Base-by-base conservation (phyloP, 345 rosid species). In the Citrus medica region DNA sequence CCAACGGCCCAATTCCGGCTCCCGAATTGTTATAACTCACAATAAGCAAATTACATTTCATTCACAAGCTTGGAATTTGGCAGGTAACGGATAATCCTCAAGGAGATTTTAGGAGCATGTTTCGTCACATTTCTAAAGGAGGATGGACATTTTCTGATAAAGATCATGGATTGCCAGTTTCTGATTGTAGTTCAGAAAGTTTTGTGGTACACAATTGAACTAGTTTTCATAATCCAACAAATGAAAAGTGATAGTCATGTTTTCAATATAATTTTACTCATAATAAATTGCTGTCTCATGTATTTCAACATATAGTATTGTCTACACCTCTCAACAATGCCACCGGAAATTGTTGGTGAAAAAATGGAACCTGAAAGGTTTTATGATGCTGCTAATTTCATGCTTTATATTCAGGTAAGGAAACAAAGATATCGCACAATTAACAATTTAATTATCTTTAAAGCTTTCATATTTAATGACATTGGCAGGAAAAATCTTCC, bases 111-210 rank as follows among this genome's bases (percentile, higher is more conserved):
- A 61, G 21, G 24, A 64, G 78, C 72, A 84, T 37, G 87, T 64
- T 81, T 60, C 81, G 91, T 3, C 89, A 84, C 35, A 78, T 88
- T 27, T 88, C 91, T 8, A 88, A 88, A 51, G 91, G 91, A 30
- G 75, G 84, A 1, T 88, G 91, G 89, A 84, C 91, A 9, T 88
- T 88, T 82, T 84, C 88, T 2, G 83, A 78, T 73, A 85, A 83
- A 69, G 89, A 88, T 81, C 89, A 86, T 5, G 91, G 89, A 0
- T 88, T 88, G 91, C 89, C 86, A 74, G 85, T 83, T n/a, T 86
- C 87, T 16, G 89, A 88, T 71, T 86, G 86, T 32, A 88, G 88
- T 10, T 85, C 91, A 7, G 89, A 86, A 73, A 81, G 82, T 3
- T 73, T 88, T 19, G 80, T 83, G 86, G 89, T 82, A 80, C 58